A percentile compares a stretch with the other conserved stretches of the same genome.
Conservation (phyloP, 805 yeast genomes). For the Kazachstania africana region DNA sequence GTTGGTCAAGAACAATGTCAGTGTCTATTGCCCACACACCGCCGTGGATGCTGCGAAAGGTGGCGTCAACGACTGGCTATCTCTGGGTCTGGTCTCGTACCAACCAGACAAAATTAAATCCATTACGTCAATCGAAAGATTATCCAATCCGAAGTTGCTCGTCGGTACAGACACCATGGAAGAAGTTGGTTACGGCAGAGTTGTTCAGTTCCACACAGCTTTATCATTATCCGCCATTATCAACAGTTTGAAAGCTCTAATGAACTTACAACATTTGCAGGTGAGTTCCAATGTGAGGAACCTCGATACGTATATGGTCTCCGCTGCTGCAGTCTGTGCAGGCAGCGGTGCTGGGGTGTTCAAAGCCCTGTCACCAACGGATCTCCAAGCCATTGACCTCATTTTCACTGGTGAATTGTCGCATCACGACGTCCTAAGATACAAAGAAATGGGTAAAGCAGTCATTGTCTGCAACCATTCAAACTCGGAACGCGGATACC, state of each 20-base stretch:
- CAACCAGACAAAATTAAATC: constrained; percentile 6
- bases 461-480: constrained; percentile 81
- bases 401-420: constrained; percentile 87
- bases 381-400: constrained; percentile 41
- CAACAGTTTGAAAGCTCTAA: too few relatives aligned
- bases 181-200: constrained; percentile 89
- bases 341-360: constrained; percentile 86
- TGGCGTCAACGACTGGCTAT: constrained; percentile 95
- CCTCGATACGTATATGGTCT: too few relatives aligned
- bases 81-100: constrained; percentile 39
- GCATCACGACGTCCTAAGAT: constrained; percentile 77
- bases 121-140: constrained; percentile 15
- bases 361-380: constrained; percentile 17
- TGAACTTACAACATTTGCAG: constrained; percentile 45
- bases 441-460: constrained; percentile 58
- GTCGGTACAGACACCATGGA: too few relatives aligned
- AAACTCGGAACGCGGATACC: constrained; percentile 84
- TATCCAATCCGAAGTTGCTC: too few relatives aligned
- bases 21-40: constrained; percentile 93
- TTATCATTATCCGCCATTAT: too few relatives aligned
- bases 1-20: constrained; percentile 63
- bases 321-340: constrained; percentile 89
- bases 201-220: too few relatives aligned
- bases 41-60: constrained; percentile 84
- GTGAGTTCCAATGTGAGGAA: constrained; percentile 41